Conservation (phyloP, 2,329 filamentous ascomycete species). For the Talaromyces sp. region DNA sequence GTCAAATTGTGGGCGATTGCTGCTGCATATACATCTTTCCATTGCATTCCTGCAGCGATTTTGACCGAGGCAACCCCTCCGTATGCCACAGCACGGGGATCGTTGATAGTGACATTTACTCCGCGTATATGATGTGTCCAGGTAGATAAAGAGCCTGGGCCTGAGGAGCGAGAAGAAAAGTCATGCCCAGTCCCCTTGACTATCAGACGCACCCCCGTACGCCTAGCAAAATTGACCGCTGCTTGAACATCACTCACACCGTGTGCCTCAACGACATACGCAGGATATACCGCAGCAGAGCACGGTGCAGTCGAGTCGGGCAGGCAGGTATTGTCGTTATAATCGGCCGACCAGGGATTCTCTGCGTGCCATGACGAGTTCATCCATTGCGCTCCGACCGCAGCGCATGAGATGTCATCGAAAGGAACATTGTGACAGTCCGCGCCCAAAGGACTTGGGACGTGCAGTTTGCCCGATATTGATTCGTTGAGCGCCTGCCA, state of each 20-base stretch:
- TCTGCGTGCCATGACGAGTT: background rate
- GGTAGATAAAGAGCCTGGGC: constrained; percentile 43
- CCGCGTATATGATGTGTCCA: constrained; percentile 48
- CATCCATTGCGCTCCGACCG: background rate
- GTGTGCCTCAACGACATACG: constrained; percentile 31
- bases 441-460: background rate
- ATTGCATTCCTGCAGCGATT: constrained; percentile 3
- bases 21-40: background rate
- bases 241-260: constrained; percentile 7
- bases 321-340: background rate
- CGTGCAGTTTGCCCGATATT: background rate
- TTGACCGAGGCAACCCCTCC: background rate
- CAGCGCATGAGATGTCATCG: background rate
- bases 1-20: constrained; percentile 44
- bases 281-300: constrained; percentile 18
- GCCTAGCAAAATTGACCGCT: constrained; percentile 9
- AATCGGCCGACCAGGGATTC: background rate
- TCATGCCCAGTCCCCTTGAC: constrained; percentile 12
- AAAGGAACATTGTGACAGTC: background rate
- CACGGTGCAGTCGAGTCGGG: background rate
- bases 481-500: background rate
- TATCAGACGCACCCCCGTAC: constrained; percentile 7
- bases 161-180: constrained; percentile 37
- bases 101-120: constrained; percentile 33
- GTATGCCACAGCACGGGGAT: background rate